A percentile compares a stretch with the other conserved stretches of the same genome.
Conservation (phyloP, 306 rosid genomes). For the Lathyrus aphaca region DNA sequence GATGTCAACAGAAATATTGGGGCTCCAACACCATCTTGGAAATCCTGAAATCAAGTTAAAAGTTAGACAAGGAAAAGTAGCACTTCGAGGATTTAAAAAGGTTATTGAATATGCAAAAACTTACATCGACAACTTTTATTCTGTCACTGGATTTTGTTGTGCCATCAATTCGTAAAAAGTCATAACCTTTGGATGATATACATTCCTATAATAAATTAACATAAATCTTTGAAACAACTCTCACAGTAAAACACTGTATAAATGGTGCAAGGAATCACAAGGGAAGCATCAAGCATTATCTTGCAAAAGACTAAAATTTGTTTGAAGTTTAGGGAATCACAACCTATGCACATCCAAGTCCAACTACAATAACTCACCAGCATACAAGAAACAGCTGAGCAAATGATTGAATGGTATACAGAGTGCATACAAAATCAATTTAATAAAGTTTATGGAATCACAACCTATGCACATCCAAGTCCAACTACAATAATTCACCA, state of each 20-base stretch:
- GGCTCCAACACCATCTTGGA: slow-evolving; percentile 79
- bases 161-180: slow-evolving; percentile 82
- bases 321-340: slow-evolving; percentile 9
- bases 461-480: background rate
- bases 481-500: background rate
- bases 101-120: slow-evolving; percentile 31
- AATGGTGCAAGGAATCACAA: slow-evolving; percentile 16
- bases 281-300: slow-evolving; percentile 7
- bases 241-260: slow-evolving; percentile 12
- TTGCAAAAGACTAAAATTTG: slow-evolving; percentile 5
- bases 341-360: background rate
- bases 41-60: slow-evolving; percentile 58
- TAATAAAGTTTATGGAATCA: background rate
- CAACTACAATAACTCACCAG: background rate
- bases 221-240: slow-evolving; percentile 12
- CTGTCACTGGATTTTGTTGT: slow-evolving; percentile 86
- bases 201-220: slow-evolving; percentile 57
- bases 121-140: slow-evolving; percentile 74
- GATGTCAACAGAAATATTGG: slow-evolving; percentile 93
- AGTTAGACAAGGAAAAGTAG: slow-evolving; percentile 19
- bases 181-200: slow-evolving; percentile 59
- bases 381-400: slow-evolving; percentile 14
- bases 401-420: slow-evolving; percentile 2
- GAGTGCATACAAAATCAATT: background rate
- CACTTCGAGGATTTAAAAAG: background rate